phyloP scores from a whole-genome alignment of 179 eudicot species.

The Silene vulgaris region DNA sequence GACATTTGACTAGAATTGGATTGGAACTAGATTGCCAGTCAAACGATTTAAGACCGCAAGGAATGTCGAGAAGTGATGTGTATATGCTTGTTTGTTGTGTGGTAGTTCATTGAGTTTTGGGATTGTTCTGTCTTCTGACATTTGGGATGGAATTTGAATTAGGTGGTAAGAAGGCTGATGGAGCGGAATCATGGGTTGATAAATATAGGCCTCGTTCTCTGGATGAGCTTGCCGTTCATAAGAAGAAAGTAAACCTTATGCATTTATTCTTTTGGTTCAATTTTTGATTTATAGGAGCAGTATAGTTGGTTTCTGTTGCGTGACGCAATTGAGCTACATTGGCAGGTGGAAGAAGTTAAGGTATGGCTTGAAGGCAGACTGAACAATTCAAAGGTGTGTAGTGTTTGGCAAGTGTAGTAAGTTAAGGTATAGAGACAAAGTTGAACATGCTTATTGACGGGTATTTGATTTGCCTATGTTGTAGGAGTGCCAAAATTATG shows the following conservation, averaged over 20 bases:
- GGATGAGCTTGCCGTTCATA: conserved; percentile 89
- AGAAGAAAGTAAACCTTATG: conserved; percentile 62
- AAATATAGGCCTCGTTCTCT: conserved; percentile 65
- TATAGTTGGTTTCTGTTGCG: not conserved
- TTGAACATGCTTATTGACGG: not conserved
- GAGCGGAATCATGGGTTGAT: conserved; percentile 70
- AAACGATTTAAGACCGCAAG: not conserved
- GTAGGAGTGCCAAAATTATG: conserved; percentile 45
- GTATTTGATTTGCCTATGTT: conserved; percentile 26
- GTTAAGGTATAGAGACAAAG: not conserved
- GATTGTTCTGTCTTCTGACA: conserved; percentile 9
- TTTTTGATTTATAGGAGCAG: not conserved
- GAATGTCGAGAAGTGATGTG: not conserved
- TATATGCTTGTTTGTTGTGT: not conserved
- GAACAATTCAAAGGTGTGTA: conserved; percentile 41
- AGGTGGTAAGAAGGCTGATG: conserved; percentile 29
- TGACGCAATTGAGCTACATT: conserved; percentile 14
- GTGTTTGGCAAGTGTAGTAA: not conserved
- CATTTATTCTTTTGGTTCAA: not conserved
- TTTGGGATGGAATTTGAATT: conserved; percentile 4
- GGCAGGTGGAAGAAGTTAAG: conserved; percentile 91
- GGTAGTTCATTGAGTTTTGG: not conserved
- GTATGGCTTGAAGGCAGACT: conserved; percentile 69
- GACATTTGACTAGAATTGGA: not conserved
- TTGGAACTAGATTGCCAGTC: not conserved